phyloP scores from a whole-genome alignment of 2,329 filamentous ascomycete genomes.

The Microdochium bolleyi region DNA sequence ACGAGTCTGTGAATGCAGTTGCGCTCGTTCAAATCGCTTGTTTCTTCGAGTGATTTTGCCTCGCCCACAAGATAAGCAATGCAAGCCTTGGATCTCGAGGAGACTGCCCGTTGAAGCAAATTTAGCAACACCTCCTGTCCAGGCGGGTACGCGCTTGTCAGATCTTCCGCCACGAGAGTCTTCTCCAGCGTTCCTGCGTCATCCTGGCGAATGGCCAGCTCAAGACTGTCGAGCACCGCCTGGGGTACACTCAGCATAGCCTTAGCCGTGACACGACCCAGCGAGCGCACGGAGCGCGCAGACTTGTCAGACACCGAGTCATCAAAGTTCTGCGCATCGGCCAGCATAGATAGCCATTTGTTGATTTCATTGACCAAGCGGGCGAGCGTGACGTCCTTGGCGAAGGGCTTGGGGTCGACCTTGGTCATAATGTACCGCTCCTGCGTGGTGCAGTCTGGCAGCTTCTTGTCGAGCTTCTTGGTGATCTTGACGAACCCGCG shows the following conservation, averaged over 20 bases:
- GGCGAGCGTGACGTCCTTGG: conserved; percentile 54
- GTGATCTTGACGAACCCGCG: conserved; percentile 97
- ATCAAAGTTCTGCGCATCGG: conserved; percentile 68
- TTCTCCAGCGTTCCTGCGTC: conserved; percentile 48
- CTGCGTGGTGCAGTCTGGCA: conserved; percentile 67
- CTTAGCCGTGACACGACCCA: conserved; percentile 70
- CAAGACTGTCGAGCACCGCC: conserved; percentile 60
- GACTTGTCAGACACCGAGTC: conserved; percentile 70
- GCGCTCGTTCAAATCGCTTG: conserved; percentile 86
- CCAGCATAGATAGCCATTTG: conserved; percentile 79
- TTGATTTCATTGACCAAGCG: conserved; percentile 61
- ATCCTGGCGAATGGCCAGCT: conserved; percentile 64
- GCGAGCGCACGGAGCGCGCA: conserved; percentile 57
- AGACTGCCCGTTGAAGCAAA: conserved; percentile 70
- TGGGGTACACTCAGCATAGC: conserved; percentile 66
- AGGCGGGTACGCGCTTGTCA: conserved; percentile 41
- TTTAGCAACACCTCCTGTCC: conserved; percentile 68
- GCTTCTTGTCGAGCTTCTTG: conserved; percentile 97
- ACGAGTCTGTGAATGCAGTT: conserved; percentile 91
- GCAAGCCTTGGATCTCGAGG: conserved; percentile 58
- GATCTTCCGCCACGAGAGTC: conserved; percentile 49
- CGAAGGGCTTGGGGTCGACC: conserved; percentile 82
- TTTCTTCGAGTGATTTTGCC: conserved; percentile 68
- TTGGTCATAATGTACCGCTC: conserved; percentile 83
- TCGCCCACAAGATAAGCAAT: conserved; percentile 64